Base-by-base conservation (phyloP, 2,329 filamentous ascomycete species). In the Beauveria australis region DNA sequence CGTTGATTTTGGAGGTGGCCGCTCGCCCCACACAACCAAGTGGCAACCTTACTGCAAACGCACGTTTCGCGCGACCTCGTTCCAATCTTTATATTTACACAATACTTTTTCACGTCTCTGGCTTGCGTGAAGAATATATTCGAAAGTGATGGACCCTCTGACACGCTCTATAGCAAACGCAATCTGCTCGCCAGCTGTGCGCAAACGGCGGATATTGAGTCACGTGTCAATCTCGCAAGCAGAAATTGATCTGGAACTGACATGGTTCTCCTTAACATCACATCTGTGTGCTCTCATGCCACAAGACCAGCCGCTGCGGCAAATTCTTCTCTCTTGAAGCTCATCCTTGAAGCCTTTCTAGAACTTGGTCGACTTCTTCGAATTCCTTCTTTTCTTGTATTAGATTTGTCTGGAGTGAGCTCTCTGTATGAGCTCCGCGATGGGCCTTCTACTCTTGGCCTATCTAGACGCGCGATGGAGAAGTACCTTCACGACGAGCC, bases 161-260 rank as follows among this genome's bases (percentile, higher is more conserved):
- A 9, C n/a, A 2, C 18, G 22, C 24, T 22, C 24, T 16, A 10
- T 19, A 37, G 33, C 14, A 19, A 10, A 26, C 22, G 2, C 18
- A 14, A 9, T 30, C 28, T 30, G 10, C 24, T 44, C 24, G 24
- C 5, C 26, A 28, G 5, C 18, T 33, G 5, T 26, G 41, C 24
- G 5, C 5, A 16, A 55, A 47, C 26, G 12, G 24, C 53, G 16
- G 9, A 3, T 6, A n/a, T 16, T 14, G 14, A n/a, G 43, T 37
- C 53, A 56, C 53, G 53, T 56, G 43, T 28, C 28, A 37, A 28
- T 12, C 14, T 37, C n/a, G 3, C 28, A 48, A 8, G 30, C 44
- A 56, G 44, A 56, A 56, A 56, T 56, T 56, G 43, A 47, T 7
- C 53, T 56, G 43, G 43, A 48, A 48, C 53, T 40, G 53, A 48